Evolutionary conservation across 805 yeast genomes (phyloP).

Genomic region (Wickerhamiella lipophila): DNA sequence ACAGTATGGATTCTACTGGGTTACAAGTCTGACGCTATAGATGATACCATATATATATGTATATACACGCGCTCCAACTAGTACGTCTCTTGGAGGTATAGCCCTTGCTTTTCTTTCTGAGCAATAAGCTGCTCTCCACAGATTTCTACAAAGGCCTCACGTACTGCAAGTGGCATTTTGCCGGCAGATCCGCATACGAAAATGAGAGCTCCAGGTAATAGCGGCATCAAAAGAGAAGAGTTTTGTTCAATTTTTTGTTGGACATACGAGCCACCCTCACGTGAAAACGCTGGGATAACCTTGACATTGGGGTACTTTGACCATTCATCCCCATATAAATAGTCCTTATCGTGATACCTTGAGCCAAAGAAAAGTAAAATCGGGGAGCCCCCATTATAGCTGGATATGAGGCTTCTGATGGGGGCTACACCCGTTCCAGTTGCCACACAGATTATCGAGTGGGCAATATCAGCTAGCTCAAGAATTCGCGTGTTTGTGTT

Average conservation of each 20-base stretch:
- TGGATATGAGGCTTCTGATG: slow-evolving; percentile 49
- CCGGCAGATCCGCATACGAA: slow-evolving; percentile 92
- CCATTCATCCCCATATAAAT: slow-evolving; percentile 49
- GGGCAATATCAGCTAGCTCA: slow-evolving; percentile 23
- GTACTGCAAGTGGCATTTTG: slow-evolving; percentile 79
- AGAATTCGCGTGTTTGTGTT: slow-evolving; percentile 30
- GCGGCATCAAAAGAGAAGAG: slow-evolving; percentile 37
- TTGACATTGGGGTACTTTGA: slow-evolving; percentile 29
- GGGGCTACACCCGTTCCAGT: slow-evolving; percentile 99
- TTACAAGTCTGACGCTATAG: background rate
- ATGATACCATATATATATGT: no score
- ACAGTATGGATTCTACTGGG: no score
- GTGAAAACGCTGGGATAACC: slow-evolving; percentile 34
- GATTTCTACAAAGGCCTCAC: slow-evolving; percentile 62
- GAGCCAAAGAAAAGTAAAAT: slow-evolving; percentile 63
- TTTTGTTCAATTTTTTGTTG: slow-evolving; percentile 56
- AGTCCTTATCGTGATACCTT: slow-evolving; percentile 54
- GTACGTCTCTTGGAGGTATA: slow-evolving; percentile 88
- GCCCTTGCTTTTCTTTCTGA: slow-evolving; percentile 46
- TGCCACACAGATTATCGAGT: slow-evolving; percentile 59
- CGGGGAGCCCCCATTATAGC: slow-evolving; percentile 21
- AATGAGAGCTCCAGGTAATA: slow-evolving; percentile 46
- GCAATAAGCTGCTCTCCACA: slow-evolving; percentile 39
- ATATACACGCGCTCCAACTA: no score
- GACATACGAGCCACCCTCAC: slow-evolving; percentile 49